Evolutionary conservation across 495 filamentous ascomycete genomes (phyloP).

Genomic region (Clohesyomyces aquaticus): DNA sequence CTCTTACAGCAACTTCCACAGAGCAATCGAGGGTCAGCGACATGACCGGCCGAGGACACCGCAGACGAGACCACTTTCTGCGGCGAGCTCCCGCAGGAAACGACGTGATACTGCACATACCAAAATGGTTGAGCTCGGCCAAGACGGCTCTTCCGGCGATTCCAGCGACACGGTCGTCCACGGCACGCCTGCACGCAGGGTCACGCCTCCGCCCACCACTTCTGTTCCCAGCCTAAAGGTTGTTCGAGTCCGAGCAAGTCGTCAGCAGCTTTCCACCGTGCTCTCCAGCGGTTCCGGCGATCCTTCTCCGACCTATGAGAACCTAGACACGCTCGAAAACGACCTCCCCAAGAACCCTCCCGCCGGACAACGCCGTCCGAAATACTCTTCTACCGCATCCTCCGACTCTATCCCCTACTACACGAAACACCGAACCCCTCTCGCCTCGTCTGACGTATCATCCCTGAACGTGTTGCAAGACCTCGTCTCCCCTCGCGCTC

Average conservation of each 20-base stretch:
- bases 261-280: slow-evolving; percentile 40
- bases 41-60: slow-evolving; percentile 40
- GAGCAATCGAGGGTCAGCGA: slow-evolving; percentile 23
- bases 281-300: slow-evolving; percentile 33
- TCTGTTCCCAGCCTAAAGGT: slow-evolving; percentile 15
- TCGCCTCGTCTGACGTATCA: slow-evolving; percentile 27
- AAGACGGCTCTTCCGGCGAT: slow-evolving; percentile 31
- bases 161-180: slow-evolving; percentile 32
- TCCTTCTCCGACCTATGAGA: slow-evolving; percentile 2
- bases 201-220: background rate
- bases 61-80: slow-evolving; percentile 19
- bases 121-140: background rate
- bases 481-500: slow-evolving; percentile 36
- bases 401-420: slow-evolving; percentile 27
- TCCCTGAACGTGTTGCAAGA: slow-evolving; percentile 43
- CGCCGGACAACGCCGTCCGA: background rate
- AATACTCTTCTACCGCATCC: slow-evolving; percentile 16
- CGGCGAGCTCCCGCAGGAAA: slow-evolving; percentile 27
- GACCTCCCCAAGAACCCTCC: background rate
- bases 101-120: slow-evolving; percentile 24
- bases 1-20: slow-evolving; percentile 30
- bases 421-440: slow-evolving; percentile 22
- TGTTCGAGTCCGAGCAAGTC: slow-evolving; percentile 27
- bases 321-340: slow-evolving; percentile 7
- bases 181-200: background rate